Evolutionary conservation across 176 grass and related monocot genomes (phyloP), one percentile per base, ranked within the genome.

Genomic region (Avena insularis): DNA sequence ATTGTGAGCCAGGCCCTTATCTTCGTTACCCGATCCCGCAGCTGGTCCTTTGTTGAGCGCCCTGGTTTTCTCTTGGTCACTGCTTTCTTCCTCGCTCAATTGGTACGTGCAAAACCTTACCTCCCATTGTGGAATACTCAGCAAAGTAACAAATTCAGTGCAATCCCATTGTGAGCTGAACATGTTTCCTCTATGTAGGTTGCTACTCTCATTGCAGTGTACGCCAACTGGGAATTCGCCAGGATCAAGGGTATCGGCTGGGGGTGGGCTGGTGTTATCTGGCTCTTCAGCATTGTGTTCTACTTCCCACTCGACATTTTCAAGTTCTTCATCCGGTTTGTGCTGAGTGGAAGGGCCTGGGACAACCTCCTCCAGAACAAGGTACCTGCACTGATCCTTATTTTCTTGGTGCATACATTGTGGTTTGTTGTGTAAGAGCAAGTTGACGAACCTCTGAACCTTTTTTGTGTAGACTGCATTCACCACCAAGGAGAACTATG

Each of bases 401-500:
- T 12, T 17, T 9, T 31, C 4, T 4, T 8, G 29, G 5, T 23
- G n/a, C 27, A 12, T 27, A 10, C 14, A 15, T 2, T 65, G 27
- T 4, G 12, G 12, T 20, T 53, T 0, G 6, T 23, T 0, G 45
- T 13, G 1, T 38, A 0, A 0, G 20, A 46, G 5, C 82, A 79
- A 13, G 13, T 25, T 67, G 25, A 82, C 12, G 46, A 54, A 0
- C 19, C 11, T 64, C 0, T 70, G 15, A 71, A 82, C 8, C 10
- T 7, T 21, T 21, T 17, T 21, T 29, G 9, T 57, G 53, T 79
- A 97, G 97, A 99, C 47, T 31, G 94, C 94, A 14, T 99, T 99
- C 92, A 99, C 94, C 29, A 97, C 97, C 85, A 99, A 99, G 94
- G 96, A 99, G 75, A 92, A 99, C 84, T 99, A 94, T 11, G 94